Evolutionary conservation across 2,329 filamentous ascomycete genomes (phyloP), one percentile per base, ranked within the genome.

Genomic region (Verruconis gallopava): DNA sequence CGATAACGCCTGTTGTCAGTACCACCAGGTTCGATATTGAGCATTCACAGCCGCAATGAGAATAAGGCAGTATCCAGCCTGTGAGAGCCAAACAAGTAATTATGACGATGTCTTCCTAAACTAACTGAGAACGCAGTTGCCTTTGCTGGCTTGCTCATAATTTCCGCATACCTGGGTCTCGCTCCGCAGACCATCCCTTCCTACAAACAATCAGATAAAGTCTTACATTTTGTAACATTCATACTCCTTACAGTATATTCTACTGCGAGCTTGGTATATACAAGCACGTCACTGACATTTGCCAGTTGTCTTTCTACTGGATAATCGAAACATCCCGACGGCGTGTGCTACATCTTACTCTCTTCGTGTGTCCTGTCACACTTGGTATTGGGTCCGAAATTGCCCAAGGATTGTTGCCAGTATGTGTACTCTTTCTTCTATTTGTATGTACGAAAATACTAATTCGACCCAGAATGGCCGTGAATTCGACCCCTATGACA

Each of bases 271-370:
- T n/a, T n/a, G n/a, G n/a, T n/a, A n/a, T n/a, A n/a, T n/a, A n/a
- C n/a, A n/a, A n/a, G n/a, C n/a, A n/a, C n/a, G n/a, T n/a, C 19
- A 41, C 37, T 40, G 21, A 46, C 28, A 11, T 12, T 21, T 11
- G 9, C n/a, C 44, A 61, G 58, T 52, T 71, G 34, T 57, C 74
- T 51, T 96, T 96, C 71, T 98, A 98, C 75, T 98, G 91, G 86
- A 83, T 95, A 57, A 65, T 95, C 53, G 91, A 98, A 60, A 93
- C 86, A 40, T 81, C 79, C 48, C 83, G 91, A 48, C 79, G 89
- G 40, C 83, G 89, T 51, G 81, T 78, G 15, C 68, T 94, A 38
- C 81, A 98, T 61, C 66, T 94, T 49, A 93, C 88, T 12, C 66
- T 95, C 19, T 59, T 85, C 17, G 69, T 85, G 46, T 93, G 85